Evolutionary conservation across 2,329 filamentous ascomycete genomes (phyloP), one percentile per base, ranked within the genome.

Genomic region (Bimuria novae-zelandiae): DNA sequence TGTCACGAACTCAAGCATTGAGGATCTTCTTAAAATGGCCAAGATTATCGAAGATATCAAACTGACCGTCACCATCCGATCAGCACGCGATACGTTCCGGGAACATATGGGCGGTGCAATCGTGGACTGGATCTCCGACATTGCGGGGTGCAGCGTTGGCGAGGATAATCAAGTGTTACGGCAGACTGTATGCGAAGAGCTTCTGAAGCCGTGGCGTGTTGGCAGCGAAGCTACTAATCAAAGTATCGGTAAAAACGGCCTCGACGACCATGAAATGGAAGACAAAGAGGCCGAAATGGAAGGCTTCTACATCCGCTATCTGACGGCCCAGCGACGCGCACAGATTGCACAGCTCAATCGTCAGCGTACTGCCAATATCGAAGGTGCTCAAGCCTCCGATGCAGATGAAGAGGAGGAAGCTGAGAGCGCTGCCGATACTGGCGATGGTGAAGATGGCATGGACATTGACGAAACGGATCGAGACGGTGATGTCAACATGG

Each of bases 51-150:
- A 99, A 74, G 88, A 96, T 55, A 97, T 99, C 73, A 92, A 96
- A 70, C 86, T 99, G 52, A 97, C 94, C 0, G 91, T 97, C 43
- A 99, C 94, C 0, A 92, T 99, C 56, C 86, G 94, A 39, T 96
- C 93, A 8, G 86, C 94, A 4, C 84, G 95, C 63, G 94, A 99
- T 75, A 97, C 92, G 0, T 99, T 97, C 76, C 84, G 94, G 54
- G 94, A 99, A 71, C 90, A 97, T 71, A 99, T 99, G 95, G 97
- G 92, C 65, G 92, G 90, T n/a, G 91, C 92, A 14, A 93, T 99
- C 56, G 89, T 99, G 49, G 92, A 97, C 65, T 99, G 95, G 95
- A 82, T 99, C 17, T 84, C 87, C 47, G 95, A 99, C 73, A 95
- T 99, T 65, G 85, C 92, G 7, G 92, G 92, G 25, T 97, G 92